phyloP scores from a whole-genome alignment of 2,329 filamentous ascomycete genomes.

The Diaporthe nobilis region DNA sequence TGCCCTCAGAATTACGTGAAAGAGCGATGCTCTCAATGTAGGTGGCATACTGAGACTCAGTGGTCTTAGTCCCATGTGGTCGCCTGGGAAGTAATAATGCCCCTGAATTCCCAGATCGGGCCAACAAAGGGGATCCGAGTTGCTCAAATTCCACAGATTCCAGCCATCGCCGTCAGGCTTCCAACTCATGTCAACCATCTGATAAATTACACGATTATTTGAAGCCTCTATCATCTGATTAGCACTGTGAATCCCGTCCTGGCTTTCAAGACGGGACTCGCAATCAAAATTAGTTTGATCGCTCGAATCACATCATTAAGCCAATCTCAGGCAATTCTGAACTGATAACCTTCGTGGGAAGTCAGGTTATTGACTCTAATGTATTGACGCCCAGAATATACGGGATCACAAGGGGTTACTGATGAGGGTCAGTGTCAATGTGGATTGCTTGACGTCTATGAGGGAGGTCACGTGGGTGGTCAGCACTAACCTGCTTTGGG shows the following conservation, averaged over 20 bases:
- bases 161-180: not conserved
- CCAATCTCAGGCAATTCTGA: too few species aligned
- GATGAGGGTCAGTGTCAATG: too few species aligned
- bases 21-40: too few species aligned
- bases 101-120: too few species aligned
- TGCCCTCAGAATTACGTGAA: too few species aligned
- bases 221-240: not conserved
- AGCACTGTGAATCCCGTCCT: not conserved
- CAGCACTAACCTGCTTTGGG: constrained; percentile 23
- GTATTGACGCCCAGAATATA: too few species aligned
- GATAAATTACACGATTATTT: too few species aligned
- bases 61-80: not conserved
- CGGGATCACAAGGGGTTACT: too few species aligned
- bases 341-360: too few species aligned
- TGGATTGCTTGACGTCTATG: not conserved
- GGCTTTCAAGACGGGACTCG: not conserved
- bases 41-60: not conserved
- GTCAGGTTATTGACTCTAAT: too few species aligned
- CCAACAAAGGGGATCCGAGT: not conserved
- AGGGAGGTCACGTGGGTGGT: constrained; percentile 9
- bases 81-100: not conserved
- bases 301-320: not conserved
- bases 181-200: too few species aligned
- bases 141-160: not conserved
- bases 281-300: not conserved